phyloP scores from a whole-genome alignment of 768 basidiomycete species.

The Suillus variegatus region DNA sequence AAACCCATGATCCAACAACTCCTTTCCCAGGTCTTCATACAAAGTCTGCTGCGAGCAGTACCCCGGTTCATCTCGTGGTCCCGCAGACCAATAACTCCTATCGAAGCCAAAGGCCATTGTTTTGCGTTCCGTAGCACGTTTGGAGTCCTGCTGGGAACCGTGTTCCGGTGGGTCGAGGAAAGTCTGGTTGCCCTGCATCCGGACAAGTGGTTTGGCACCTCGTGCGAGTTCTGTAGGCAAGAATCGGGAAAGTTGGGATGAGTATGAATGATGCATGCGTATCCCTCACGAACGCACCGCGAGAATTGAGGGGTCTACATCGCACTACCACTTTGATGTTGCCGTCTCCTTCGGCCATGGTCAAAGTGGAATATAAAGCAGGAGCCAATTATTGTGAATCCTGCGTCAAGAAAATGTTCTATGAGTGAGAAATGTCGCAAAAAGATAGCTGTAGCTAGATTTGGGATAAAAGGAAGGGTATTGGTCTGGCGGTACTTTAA shows the following conservation, averaged over 20 bases:
- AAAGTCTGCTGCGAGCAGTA: constrained; percentile 96
- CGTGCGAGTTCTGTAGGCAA: constrained; percentile 75
- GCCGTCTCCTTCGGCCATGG: constrained; percentile 81
- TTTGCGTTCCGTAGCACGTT: constrained; percentile 89
- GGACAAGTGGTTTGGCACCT: constrained; percentile 91
- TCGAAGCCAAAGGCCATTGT: constrained; percentile 92
- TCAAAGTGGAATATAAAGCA: constrained; percentile 19
- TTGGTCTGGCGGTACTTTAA: constrained; percentile 8
- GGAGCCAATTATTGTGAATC: constrained; percentile 11
- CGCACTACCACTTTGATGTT: constrained; percentile 94
- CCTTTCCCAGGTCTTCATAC: constrained; percentile 92
- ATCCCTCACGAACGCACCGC: constrained; percentile 58
- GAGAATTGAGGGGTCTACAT: constrained; percentile 94
- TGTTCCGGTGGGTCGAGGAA: constrained; percentile 87
- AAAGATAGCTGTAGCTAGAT: constrained; percentile 13
- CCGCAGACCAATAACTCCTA: constrained; percentile 97
- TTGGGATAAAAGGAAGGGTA: constrained; percentile 9
- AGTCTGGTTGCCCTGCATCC: constrained; percentile 94
- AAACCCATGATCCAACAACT: constrained; percentile 94
- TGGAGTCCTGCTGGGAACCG: constrained; percentile 65
- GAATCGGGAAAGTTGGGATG: neutral
- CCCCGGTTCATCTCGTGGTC: constrained; percentile 81
- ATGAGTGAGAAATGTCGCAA: constrained; percentile 7
- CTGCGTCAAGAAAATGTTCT: constrained; percentile 10
- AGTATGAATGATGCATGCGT: neutral